phyloP scores from a whole-genome alignment of 2,329 filamentous ascomycete species.

The Paramyrothecium roridum region DNA sequence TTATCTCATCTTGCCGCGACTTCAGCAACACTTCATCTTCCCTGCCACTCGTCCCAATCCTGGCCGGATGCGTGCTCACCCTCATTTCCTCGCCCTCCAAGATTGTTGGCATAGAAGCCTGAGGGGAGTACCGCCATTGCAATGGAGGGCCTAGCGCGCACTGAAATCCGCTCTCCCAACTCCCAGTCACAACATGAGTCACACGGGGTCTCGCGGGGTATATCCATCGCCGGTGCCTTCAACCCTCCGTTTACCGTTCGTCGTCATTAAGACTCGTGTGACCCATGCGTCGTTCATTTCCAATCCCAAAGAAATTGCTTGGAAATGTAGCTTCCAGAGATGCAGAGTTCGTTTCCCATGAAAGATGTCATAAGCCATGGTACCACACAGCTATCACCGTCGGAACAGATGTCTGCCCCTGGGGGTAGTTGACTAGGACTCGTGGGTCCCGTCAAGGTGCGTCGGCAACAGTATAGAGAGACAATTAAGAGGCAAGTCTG shows the following conservation, averaged over 20 bases:
- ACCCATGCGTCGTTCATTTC: constrained; percentile 28
- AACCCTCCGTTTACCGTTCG: constrained; percentile 26
- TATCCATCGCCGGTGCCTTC: constrained; percentile 38
- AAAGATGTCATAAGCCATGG: constrained; percentile 21
- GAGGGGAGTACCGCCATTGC: neutral
- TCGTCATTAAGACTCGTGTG: constrained; percentile 31
- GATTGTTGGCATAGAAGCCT: neutral
- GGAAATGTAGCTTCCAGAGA: constrained; percentile 23
- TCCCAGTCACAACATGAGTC: constrained; percentile 27
- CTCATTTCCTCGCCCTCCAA: too few species aligned
- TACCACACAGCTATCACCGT: constrained; percentile 18
- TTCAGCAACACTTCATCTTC: too few species aligned
- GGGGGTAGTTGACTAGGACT: too few species aligned
- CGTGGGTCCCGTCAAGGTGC: too few species aligned
- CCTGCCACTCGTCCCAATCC: too few species aligned
- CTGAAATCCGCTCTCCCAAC: neutral
- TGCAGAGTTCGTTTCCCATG: constrained; percentile 27
- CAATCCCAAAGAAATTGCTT: constrained; percentile 20
- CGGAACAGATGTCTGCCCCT: neutral
- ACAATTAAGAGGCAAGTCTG: too few species aligned
- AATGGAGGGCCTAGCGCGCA: too few species aligned
- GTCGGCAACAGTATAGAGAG: too few species aligned
- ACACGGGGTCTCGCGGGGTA: constrained; percentile 37
- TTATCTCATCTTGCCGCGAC: too few species aligned
- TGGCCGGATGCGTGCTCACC: too few species aligned